These are phyloP conservation scores for Dendrobium catenatum DNA, from an alignment of 106 monocot species.

Conservation along the genomic window DNA sequence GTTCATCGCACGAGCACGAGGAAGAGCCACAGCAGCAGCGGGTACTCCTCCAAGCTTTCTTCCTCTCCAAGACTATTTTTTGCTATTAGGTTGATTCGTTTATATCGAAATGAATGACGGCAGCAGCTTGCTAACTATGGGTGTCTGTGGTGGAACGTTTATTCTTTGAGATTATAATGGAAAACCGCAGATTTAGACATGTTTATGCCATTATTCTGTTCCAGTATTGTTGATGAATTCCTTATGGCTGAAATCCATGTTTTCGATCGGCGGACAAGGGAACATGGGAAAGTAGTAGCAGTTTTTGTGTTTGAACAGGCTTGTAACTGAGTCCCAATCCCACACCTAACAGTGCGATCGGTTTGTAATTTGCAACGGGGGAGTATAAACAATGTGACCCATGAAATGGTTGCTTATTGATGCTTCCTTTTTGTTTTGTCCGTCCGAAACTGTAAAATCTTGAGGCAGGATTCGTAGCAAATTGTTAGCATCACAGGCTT, in stretches of 20 bases:
- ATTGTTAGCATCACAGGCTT: background rate
- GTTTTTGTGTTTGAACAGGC: background rate
- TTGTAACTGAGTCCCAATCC: background rate
- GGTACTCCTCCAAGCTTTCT: slow-evolving; percentile 13
- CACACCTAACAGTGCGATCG: background rate
- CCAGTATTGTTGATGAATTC: no score
- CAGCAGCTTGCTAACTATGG: background rate
- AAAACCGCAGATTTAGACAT: no score
- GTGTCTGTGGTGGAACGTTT: background rate
- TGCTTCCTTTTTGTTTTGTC: background rate
- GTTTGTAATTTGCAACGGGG: background rate
- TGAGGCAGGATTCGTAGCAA: background rate
- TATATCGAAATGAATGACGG: background rate
- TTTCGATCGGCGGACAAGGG: no score
- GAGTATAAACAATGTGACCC: background rate
- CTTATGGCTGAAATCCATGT: no score
- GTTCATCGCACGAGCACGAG: slow-evolving; percentile 24
- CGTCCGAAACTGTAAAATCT: background rate
- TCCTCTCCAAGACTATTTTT: background rate
- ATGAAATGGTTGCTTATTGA: background rate
- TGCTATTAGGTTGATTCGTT: background rate
- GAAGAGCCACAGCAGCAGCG: slow-evolving; percentile 27
- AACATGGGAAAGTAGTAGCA: no score
- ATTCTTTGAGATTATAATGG: no score
- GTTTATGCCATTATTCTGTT: no score